Evolutionary conservation across 768 basidiomycete species (phyloP).

Genomic region (Kwoniella mangroviensis): DNA sequence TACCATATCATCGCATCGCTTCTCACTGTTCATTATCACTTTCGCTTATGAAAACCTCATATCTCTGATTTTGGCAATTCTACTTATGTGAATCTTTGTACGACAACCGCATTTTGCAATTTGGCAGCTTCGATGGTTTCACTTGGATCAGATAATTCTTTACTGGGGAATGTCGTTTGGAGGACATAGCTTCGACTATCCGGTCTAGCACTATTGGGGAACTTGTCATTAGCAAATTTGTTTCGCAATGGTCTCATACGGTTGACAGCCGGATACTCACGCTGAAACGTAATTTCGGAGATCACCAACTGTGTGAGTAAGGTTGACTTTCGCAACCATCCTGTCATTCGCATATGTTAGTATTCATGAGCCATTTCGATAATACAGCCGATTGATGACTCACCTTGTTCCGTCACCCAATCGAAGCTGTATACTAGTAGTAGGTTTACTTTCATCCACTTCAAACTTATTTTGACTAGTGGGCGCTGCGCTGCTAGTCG

Average conservation of each 20-base stretch:
- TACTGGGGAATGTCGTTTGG: conserved; percentile 85
- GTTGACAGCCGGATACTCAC: conserved; percentile 62
- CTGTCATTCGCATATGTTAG: conserved; percentile 58
- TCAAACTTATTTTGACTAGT: conserved; percentile 67
- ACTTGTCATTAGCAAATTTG: background rate
- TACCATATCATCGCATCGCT: too few species aligned
- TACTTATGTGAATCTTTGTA: conserved; percentile 66
- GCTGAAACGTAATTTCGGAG: conserved; percentile 86
- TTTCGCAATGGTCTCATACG: background rate
- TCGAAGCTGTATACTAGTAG: conserved; percentile 86
- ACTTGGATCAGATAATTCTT: conserved; percentile 68
- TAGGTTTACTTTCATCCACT: conserved; percentile 80
- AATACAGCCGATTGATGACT: conserved; percentile 16
- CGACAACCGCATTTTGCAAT: conserved; percentile 78
- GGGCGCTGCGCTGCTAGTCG: conserved; percentile 27
- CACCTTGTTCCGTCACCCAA: conserved; percentile 88
- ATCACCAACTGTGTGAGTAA: conserved; percentile 85
- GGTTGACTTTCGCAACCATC: conserved; percentile 83
- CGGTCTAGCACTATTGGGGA: conserved; percentile 67
- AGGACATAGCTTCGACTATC: conserved; percentile 74
- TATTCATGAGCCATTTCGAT: background rate
- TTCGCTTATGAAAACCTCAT: background rate
- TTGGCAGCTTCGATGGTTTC: conserved; percentile 75
- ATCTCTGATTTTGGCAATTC: background rate
- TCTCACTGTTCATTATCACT: too few species aligned